Percentiles rank a stretch among this genome's conserved stretches.
Conservation (phyloP, 257 asterid species). For the Pogostemon cablin region DNA sequence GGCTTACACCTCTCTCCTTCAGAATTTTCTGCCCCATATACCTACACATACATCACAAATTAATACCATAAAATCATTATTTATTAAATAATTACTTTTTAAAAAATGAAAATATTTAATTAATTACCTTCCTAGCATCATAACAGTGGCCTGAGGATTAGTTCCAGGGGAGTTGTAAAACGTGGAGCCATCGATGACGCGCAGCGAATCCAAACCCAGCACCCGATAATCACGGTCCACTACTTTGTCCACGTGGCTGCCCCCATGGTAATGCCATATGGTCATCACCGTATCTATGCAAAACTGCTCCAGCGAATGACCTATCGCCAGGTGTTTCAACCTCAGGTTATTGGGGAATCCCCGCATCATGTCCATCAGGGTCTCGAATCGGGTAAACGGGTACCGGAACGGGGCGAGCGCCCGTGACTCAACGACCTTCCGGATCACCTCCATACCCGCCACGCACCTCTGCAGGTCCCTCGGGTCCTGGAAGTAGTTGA, state of each 20-base stretch:
- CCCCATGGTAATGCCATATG: constrained; percentile 96
- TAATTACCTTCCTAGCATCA: constrained; percentile 90
- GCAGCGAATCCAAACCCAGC: constrained; percentile 60
- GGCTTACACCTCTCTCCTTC: constrained; percentile 35
- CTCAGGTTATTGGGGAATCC: constrained; percentile 59
- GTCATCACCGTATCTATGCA: constrained; percentile 82
- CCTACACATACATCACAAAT: constrained; percentile 44
- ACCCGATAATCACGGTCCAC: constrained; percentile 64
- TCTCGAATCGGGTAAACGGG: constrained; percentile 46
- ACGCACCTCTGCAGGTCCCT: constrained; percentile 74
- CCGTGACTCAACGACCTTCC: constrained; percentile 47
- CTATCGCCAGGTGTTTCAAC: constrained; percentile 45
- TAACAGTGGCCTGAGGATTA: constrained; percentile 90
- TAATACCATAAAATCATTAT: not conserved
- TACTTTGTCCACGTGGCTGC: constrained; percentile 71
- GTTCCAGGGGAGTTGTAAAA: constrained; percentile 70
- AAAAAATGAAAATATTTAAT: not conserved
- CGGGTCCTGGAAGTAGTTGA: constrained; percentile 77
- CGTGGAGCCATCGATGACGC: constrained; percentile 83
- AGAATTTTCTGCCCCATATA: constrained; percentile 71
- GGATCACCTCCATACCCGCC: constrained; percentile 56
- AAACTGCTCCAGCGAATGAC: constrained; percentile 62
- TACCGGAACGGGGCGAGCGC: constrained; percentile 51
- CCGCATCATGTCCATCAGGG: constrained; percentile 46
- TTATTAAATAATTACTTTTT: not conserved